Percentiles rank a stretch among this genome's conserved stretches.
Conservation (phyloP, 352 stramenopile genomes). For the Lagenidium sp. region DNA sequence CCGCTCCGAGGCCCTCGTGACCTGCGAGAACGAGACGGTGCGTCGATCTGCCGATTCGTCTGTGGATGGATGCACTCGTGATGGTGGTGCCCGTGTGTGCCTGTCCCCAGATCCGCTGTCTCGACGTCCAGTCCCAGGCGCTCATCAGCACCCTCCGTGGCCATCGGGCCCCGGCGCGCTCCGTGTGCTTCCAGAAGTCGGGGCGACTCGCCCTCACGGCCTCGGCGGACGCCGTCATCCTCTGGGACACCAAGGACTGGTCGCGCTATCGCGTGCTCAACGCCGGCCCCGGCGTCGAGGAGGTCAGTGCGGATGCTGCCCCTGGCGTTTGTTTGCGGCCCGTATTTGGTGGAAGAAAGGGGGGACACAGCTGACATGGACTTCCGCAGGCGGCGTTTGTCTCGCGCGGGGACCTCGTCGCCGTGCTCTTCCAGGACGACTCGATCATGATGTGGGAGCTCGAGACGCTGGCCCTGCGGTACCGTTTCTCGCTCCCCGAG, state of each 20-base stretch:
- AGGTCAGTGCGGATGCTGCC: too few species aligned
- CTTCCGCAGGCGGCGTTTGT: slow-evolving; percentile 56
- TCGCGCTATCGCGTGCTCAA: slow-evolving; percentile 75
- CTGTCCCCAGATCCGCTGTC: slow-evolving; percentile 36
- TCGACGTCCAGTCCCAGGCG: slow-evolving; percentile 64
- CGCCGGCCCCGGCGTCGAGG: slow-evolving; percentile 52
- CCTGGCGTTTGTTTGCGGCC: too few species aligned
- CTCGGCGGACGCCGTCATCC: slow-evolving; percentile 67
- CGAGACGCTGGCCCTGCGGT: slow-evolving; percentile 56
- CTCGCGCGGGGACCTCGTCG: slow-evolving; percentile 44
- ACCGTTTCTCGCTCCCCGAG: slow-evolving; percentile 58
- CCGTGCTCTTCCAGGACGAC: slow-evolving; percentile 75
- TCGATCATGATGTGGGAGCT: slow-evolving; percentile 86
- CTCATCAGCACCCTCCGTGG: slow-evolving; percentile 75
- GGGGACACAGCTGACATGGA: too few species aligned
- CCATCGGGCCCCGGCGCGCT: slow-evolving; percentile 40
- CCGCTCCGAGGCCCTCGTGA: slow-evolving; percentile 70
- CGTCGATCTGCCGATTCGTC: too few species aligned
- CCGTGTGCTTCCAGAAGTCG: slow-evolving; percentile 61
- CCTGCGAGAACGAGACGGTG: slow-evolving; percentile 76
- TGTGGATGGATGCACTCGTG: too few species aligned
- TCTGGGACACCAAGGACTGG: slow-evolving; percentile 84
- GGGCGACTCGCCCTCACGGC: slow-evolving; percentile 65
- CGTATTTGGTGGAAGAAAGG: too few species aligned
- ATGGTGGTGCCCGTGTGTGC: too few species aligned